phyloP scores from a whole-genome alignment of 1,284 basidiomycete species.

The Naganishia cerealis region DNA sequence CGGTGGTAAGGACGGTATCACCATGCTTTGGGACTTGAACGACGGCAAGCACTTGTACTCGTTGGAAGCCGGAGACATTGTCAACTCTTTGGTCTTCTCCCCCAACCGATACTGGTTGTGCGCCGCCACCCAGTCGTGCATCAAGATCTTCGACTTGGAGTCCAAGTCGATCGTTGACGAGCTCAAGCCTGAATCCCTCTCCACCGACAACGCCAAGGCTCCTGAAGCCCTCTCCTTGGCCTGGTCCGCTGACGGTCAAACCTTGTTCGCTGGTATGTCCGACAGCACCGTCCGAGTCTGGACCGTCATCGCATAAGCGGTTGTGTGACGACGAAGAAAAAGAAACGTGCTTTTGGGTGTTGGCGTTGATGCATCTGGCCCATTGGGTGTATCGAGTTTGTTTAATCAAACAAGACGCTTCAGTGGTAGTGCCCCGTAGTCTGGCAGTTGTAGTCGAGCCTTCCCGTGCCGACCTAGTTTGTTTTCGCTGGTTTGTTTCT shows the following conservation, averaged over 20 bases:
- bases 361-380: conserved; percentile 20
- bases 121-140: conserved; percentile 93
- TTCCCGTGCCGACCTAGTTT: conserved; percentile 3
- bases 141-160: conserved; percentile 99
- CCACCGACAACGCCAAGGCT: conserved; percentile 68
- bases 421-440: neutral
- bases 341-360: conserved; percentile 14
- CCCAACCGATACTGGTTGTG: conserved; percentile 99
- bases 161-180: conserved; percentile 99
- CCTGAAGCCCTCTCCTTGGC: conserved; percentile 96
- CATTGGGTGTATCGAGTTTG: conserved; percentile 16
- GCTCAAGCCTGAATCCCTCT: conserved; percentile 83
- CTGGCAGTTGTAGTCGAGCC: conserved; percentile 16
- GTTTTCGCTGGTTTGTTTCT: conserved; percentile 4
- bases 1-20: conserved; percentile 98
- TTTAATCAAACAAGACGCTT: conserved; percentile 12
- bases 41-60: conserved; percentile 99
- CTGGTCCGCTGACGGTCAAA: conserved; percentile 98
- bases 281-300: conserved; percentile 89
- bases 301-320: conserved; percentile 63
- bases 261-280: conserved; percentile 91
- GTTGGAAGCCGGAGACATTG: conserved; percentile 95
- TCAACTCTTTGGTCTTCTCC: conserved; percentile 99
- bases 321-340: conserved; percentile 4
- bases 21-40: conserved; percentile 99